phyloP scores from a whole-genome alignment of 1,139 yeast species.

The Pichia sp. region DNA sequence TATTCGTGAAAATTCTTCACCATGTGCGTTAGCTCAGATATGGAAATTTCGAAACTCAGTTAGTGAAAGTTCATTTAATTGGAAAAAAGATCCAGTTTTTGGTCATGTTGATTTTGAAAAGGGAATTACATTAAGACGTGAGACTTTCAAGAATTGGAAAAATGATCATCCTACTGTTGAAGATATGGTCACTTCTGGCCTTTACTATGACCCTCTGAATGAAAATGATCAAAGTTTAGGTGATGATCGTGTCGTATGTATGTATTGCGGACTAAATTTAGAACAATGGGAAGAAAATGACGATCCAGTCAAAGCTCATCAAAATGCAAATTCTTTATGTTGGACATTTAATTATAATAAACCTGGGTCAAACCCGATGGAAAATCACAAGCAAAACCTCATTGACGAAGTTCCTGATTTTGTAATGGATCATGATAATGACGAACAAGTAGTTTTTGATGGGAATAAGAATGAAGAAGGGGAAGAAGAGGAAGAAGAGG shows the following conservation, averaged over 20 bases:
- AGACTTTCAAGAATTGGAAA: slow-evolving; percentile 11
- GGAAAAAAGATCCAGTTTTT: slow-evolving; percentile 7
- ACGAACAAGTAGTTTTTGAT: slow-evolving; percentile 1
- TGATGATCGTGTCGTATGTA: slow-evolving; percentile 66
- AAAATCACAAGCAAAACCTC: not conserved
- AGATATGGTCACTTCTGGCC: slow-evolving; percentile 34
- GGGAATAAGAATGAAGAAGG: not conserved
- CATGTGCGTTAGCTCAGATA: slow-evolving; percentile 11
- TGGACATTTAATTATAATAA: slow-evolving; percentile 34
- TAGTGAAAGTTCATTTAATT: not conserved
- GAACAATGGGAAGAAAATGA: slow-evolving; percentile 72
- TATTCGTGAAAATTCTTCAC: not conserved
- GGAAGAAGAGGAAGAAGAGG: slow-evolving; percentile 1
- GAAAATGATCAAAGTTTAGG: slow-evolving; percentile 23
- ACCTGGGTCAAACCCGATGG: not conserved
- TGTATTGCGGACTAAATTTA: slow-evolving; percentile 61
- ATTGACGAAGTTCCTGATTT: slow-evolving; percentile 3
- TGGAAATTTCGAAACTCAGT: slow-evolving; percentile 11
- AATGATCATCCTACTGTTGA: slow-evolving; percentile 6
- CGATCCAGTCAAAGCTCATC: slow-evolving; percentile 54
- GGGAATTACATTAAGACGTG: slow-evolving; percentile 4
- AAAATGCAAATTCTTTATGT: slow-evolving; percentile 43
- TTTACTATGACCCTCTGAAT: slow-evolving; percentile 40
- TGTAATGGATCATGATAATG: slow-evolving; percentile 4
- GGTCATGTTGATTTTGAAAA: slow-evolving; percentile 2